Conservation (phyloP, 169 alveolate genomes). For the Condylostoma magnum region DNA sequence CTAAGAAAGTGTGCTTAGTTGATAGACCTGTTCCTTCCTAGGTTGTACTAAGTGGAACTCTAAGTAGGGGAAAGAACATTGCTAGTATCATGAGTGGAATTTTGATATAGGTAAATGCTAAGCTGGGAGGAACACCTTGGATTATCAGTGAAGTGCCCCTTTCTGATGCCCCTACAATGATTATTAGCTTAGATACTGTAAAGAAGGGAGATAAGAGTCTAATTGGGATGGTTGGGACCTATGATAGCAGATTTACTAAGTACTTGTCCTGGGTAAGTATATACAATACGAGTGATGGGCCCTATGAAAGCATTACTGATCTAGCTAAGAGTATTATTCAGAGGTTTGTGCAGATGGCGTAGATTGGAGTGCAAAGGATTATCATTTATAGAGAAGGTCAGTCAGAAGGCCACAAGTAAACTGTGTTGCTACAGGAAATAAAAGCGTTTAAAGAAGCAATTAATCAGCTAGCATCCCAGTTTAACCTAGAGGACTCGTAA, state of each 20-base stretch:
- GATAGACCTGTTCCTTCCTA: conserved; percentile 60
- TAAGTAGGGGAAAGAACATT: conserved; percentile 37
- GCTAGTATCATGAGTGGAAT: conserved; percentile 59
- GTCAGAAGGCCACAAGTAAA: not conserved
- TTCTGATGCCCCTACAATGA: conserved; percentile 63
- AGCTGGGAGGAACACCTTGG: conserved; percentile 77
- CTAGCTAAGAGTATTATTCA: too few species aligned
- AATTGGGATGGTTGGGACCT: not conserved
- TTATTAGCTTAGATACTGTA: conserved; percentile 57
- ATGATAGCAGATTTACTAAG: not conserved
- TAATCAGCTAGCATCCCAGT: not conserved
- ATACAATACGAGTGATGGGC: not conserved
- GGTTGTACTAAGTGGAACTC: conserved; percentile 42
- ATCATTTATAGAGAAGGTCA: not conserved
- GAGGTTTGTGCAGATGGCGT: too few species aligned
- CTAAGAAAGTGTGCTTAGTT: conserved; percentile 34
- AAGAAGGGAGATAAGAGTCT: not conserved
- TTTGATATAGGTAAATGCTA: conserved; percentile 59
- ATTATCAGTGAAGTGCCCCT: conserved; percentile 61
- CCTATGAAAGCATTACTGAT: not conserved
- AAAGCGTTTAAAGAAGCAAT: not conserved
- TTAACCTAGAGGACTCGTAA: too few species aligned
- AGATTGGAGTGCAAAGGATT: not conserved
- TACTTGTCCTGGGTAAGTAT: not conserved
- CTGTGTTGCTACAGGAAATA: not conserved